These are phyloP conservation scores for Teratosphaeria pseudoeucalypti DNA, from an alignment of 2,329 filamentous ascomycete species.

Conservation along the genomic window DNA sequence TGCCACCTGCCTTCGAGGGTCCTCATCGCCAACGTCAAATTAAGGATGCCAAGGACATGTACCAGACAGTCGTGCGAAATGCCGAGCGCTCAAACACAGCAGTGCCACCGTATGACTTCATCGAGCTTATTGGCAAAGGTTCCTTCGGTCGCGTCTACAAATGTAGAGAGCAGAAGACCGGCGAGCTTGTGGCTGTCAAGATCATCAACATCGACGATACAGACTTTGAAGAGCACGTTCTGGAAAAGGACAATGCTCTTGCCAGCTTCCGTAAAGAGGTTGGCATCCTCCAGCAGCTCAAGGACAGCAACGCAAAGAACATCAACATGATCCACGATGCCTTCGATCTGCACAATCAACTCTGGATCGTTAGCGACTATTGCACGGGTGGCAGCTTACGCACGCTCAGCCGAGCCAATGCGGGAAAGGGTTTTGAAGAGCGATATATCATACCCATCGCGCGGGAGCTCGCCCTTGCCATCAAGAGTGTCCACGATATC, in stretches of 20 bases:
- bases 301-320: constrained; percentile 64
- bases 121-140: constrained; percentile 65
- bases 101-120: constrained; percentile 56
- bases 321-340: constrained; percentile 76
- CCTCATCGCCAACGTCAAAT: constrained; percentile 49
- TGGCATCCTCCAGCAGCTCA: constrained; percentile 58
- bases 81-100: constrained; percentile 50
- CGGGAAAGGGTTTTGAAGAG: constrained; percentile 40
- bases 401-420: constrained; percentile 46
- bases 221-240: constrained; percentile 44
- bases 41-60: constrained; percentile 62
- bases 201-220: constrained; percentile 76
- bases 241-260: constrained; percentile 55
- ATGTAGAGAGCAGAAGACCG: constrained; percentile 35
- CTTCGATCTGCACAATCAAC: constrained; percentile 63
- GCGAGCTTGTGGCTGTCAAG: constrained; percentile 60
- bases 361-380: constrained; percentile 85
- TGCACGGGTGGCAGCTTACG: constrained; percentile 73
- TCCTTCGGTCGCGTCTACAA: constrained; percentile 67
- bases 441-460: constrained; percentile 55
- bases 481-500: constrained; percentile 55
- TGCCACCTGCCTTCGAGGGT: constrained; percentile 10
- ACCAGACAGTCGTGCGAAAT: constrained; percentile 51
- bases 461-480: constrained; percentile 50
- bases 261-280: constrained; percentile 51